Base-by-base conservation (phyloP, 2,329 filamentous ascomycete genomes). In the Cercospora canescens region DNA sequence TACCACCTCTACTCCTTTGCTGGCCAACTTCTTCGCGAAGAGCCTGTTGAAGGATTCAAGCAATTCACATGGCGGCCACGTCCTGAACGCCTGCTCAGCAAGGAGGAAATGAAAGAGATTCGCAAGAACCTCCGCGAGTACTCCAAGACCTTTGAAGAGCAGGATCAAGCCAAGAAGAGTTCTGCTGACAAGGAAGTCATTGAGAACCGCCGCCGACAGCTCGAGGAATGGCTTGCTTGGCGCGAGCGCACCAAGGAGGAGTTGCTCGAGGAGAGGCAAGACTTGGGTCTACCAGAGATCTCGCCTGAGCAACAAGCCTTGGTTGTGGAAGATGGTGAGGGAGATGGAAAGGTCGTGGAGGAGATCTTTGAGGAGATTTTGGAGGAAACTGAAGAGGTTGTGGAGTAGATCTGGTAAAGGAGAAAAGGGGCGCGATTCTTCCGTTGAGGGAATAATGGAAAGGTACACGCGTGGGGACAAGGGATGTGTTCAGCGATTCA, bases 81-180 rank as follows among this genome's bases (percentile, higher is more conserved):
- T 50, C 95, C 95, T 21, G 79, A 92, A 7, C 95, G 92, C n/a
- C 88, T 99, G 69, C 90, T 99, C 65, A 89, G 87, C 80, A 97
- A 97, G 83, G 94, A 98, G 70, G 94, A 99, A 85, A 95, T 98
- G 84, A 96, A 97, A 86, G 87, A 91, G 76, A 92, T 98, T 76
- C 94, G 96, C 84, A 97, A 97, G 88, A 99, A 97, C 82, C 89
- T 99, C 63, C 92, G 94, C 73, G 95, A 98, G 81, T 99, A 97
- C 88, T 93, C 90, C 79, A 92, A 92, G 78, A 85, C 91, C 71
- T 99, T 99, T 79, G 95, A 99, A 74, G 93, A 97, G 82, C 91
- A 97, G 79, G 96, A 99, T 81, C 88, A 91, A 70, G 93, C 96
- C 78, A 93, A 94, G 77, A 94, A 94, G 77, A 94, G 94, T 69